Conservation (phyloP, 2,329 filamentous ascomycete genomes). For the Sordariomycetes sp. region DNA sequence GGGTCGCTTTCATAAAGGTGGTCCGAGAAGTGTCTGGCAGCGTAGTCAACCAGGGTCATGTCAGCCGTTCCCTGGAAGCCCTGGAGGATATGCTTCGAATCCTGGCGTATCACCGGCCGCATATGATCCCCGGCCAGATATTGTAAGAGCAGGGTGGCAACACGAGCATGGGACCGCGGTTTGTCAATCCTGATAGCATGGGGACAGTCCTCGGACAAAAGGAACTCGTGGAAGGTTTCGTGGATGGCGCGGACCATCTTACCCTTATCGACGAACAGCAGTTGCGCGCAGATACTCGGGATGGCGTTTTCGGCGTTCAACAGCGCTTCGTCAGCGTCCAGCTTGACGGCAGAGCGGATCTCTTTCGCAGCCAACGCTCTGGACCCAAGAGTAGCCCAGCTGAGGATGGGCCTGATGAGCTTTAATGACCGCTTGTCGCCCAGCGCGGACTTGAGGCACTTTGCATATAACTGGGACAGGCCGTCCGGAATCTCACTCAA, state of each 20-base stretch:
- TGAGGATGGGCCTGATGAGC: not conserved
- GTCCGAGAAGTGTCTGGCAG: not conserved
- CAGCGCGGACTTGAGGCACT: not conserved
- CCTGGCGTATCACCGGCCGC: not conserved
- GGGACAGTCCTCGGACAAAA: not conserved
- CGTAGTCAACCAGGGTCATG: not conserved
- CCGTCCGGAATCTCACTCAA: not conserved
- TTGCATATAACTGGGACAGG: not conserved
- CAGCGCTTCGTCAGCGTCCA: not conserved
- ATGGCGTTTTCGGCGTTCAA: not conserved
- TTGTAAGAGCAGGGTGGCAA: not conserved
- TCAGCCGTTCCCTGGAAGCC: not conserved
- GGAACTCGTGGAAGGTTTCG: not conserved
- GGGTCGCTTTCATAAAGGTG: not conserved
- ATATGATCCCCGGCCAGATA: not conserved
- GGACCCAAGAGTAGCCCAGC: not conserved
- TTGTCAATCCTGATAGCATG: not conserved
- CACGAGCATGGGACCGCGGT: not conserved
- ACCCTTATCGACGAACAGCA: not conserved
- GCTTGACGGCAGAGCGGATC: not conserved
- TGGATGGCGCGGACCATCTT: not conserved
- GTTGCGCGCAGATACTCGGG: not conserved
- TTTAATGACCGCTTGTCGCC: not conserved
- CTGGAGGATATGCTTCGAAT: not conserved
- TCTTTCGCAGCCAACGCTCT: not conserved